phyloP scores from a whole-genome alignment of 148 eudicot species.

The Camellia granthamiana region DNA sequence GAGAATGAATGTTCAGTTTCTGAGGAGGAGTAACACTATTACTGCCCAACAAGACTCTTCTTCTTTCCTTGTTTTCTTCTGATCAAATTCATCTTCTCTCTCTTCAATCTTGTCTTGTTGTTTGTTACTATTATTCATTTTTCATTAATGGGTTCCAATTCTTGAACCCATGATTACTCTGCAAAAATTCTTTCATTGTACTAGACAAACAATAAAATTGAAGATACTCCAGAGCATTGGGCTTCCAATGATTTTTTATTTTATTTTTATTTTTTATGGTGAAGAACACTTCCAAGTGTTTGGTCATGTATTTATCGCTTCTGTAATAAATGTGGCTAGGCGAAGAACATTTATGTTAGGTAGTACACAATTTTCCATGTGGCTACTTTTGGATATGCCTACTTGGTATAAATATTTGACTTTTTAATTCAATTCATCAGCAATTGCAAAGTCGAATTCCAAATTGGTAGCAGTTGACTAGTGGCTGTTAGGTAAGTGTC shows the following conservation, averaged over 20 bases:
- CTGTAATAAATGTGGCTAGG: neutral
- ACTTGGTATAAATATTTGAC: neutral
- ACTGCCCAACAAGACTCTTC: conserved; percentile 26
- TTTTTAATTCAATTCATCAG: neutral
- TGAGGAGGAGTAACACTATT: conserved; percentile 3
- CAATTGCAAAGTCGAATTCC: too few relatives aligned
- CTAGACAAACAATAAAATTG: neutral
- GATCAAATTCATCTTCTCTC: neutral
- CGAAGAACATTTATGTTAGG: neutral
- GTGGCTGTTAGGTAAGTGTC: too few relatives aligned
- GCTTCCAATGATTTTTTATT: neutral
- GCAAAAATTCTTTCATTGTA: neutral
- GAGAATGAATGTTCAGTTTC: conserved; percentile 7
- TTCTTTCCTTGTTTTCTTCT: conserved; percentile 36
- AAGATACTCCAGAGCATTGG: neutral
- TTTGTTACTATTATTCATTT: neutral
- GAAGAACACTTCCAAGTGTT: neutral
- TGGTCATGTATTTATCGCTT: neutral
- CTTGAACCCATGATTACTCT: neutral
- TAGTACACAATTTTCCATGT: neutral
- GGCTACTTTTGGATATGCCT: neutral
- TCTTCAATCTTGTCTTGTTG: neutral
- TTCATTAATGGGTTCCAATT: neutral
- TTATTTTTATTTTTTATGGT: neutral
- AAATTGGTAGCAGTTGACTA: too few relatives aligned